Percentiles rank a stretch among this genome's conserved stretches.
These are phyloP conservation scores for Coemansia sp. DNA, from an alignment of 192 early-diverging fungal genomes.

Conservation along the genomic window DNA sequence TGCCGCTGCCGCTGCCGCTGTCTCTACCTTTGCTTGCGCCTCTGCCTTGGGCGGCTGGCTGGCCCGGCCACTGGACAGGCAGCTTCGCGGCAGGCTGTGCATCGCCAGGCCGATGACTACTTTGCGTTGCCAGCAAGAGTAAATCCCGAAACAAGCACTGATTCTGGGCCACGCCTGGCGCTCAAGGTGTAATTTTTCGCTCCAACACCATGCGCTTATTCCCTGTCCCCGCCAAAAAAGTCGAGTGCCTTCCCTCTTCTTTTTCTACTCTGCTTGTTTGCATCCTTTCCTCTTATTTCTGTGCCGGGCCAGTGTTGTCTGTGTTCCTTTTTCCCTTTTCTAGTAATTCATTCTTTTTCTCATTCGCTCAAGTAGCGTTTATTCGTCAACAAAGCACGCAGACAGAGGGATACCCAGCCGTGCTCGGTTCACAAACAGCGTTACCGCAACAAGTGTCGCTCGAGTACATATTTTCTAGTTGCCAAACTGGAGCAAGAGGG, in stretches of 20 bases:
- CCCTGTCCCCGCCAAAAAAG: background rate
- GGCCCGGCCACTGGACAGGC: background rate
- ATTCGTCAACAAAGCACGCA: background rate
- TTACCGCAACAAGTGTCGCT: background rate
- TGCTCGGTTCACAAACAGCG: background rate
- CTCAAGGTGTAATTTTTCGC: too few species aligned
- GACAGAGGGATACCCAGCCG: background rate
- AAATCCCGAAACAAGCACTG: background rate
- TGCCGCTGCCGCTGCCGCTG: too few species aligned
- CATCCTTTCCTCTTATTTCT: background rate
- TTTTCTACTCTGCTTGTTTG: background rate
- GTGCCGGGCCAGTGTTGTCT: background rate
- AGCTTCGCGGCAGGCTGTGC: background rate
- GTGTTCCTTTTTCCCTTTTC: background rate
- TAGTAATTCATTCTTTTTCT: background rate
- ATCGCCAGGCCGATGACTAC: background rate
- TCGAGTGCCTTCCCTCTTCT: background rate
- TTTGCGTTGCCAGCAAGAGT: too few species aligned
- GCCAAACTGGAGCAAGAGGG: slow-evolving; percentile 10
- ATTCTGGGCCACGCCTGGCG: background rate
- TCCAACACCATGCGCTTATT: background rate
- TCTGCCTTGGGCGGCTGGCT: background rate
- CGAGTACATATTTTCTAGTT: background rate
- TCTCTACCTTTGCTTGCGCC: background rate
- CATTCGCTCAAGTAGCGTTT: background rate